These are phyloP conservation scores for Eucalyptus albens DNA, from an alignment of 345 rosid species.

Conservation along the genomic window DNA sequence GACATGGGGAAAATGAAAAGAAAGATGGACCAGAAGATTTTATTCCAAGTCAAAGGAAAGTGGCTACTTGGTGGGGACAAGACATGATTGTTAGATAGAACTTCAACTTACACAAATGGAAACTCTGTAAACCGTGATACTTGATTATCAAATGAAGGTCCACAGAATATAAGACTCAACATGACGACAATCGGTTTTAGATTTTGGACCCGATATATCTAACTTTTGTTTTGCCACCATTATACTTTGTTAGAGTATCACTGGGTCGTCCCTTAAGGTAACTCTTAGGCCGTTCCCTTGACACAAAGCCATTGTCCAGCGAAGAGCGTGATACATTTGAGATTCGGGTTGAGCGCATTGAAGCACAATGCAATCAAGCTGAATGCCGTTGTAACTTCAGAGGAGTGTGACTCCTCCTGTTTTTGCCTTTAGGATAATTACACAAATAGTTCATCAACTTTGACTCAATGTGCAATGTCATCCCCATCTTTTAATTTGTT, in stretches of 20 bases:
- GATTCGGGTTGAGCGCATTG: background rate
- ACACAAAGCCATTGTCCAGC: background rate
- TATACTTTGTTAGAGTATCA: background rate
- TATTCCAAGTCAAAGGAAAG: background rate
- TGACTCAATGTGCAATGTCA: background rate
- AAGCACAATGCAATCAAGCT: background rate
- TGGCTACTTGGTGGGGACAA: background rate
- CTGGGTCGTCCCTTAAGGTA: background rate
- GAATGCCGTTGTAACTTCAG: background rate
- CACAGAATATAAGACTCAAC: background rate
- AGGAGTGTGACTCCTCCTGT: background rate
- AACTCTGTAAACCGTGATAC: background rate
- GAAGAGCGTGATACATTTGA: background rate
- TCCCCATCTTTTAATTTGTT: background rate
- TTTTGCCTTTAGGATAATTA: background rate
- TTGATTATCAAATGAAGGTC: background rate
- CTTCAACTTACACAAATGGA: background rate
- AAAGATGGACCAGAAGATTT: background rate
- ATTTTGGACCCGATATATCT: background rate
- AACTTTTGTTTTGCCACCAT: background rate
- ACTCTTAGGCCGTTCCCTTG: background rate
- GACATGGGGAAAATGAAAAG: background rate
- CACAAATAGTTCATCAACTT: accelerated
- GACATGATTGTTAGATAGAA: background rate
- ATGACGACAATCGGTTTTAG: background rate